Evolutionary conservation across 768 basidiomycete species (phyloP).

Genomic region (Amanita exitialis): DNA sequence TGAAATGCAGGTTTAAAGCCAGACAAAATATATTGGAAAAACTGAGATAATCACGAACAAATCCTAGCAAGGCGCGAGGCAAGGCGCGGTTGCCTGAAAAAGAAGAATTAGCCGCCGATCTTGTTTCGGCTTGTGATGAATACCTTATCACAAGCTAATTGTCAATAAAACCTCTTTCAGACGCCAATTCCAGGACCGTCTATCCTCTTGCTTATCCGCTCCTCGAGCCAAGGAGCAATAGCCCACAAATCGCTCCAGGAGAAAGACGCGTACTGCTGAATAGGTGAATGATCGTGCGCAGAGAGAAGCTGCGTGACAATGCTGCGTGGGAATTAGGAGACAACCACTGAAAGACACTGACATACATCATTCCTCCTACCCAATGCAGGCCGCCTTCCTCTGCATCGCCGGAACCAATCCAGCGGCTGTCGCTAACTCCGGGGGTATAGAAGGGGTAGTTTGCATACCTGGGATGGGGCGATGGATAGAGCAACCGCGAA

Average conservation of each 20-base stretch:
- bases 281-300: constrained; percentile 26
- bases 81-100: background rate
- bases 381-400: constrained; percentile 58
- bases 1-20: background rate
- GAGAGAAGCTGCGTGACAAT: constrained; percentile 50
- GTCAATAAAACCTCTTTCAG: constrained; percentile 4
- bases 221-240: constrained; percentile 75
- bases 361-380: constrained; percentile 63
- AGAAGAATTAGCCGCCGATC: constrained; percentile 3
- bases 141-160: background rate
- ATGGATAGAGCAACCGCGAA: constrained; percentile 40
- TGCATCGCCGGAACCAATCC: constrained; percentile 39
- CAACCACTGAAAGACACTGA: constrained; percentile 12
- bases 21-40: constrained; percentile 2
- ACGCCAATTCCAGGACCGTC: constrained; percentile 67
- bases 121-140: background rate
- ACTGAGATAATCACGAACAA: background rate
- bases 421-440: constrained; percentile 58
- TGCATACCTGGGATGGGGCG: constrained; percentile 41
- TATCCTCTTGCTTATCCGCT: constrained; percentile 51
- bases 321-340: constrained; percentile 25
- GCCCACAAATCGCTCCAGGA: constrained; percentile 58
- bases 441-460: constrained; percentile 71
- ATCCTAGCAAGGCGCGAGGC: background rate
- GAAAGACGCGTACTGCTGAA: constrained; percentile 58